Evolutionary conservation across 1,284 basidiomycete species (phyloP), one percentile per base, ranked within the genome.

Genomic region (Ustilago tritici): DNA sequence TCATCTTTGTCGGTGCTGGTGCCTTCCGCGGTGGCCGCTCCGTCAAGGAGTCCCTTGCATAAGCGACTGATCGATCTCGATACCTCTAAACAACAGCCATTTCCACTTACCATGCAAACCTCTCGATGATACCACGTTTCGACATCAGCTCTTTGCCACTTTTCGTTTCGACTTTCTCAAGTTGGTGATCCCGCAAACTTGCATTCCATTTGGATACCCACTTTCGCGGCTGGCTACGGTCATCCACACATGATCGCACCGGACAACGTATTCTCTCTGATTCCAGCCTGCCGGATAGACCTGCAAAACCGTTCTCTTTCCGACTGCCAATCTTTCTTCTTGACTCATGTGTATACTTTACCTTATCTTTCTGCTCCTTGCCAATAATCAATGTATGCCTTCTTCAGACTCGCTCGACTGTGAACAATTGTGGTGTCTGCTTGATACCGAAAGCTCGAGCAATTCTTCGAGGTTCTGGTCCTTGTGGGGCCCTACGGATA

Each of bases 21-120:
- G 81, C 84, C 32, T 85, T 85, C 83, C 79, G 80, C 12, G 83
- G 84, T 49, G 84, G 84, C 59, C 78, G 81, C n/a, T 80, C 79
- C 41, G 62, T 84, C 66, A 84, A 85, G 75, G 83, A 85, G 68
- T 69, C 79, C 58, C 71, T 85, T 64, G 75, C 78, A 57, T 76
- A 70, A 68, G 12, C 47, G 58, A 55, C 38, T 23, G 3, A 34
- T 1, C 15, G 17, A 52, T 17, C 38, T 19, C 31, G 17, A 35
- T 41, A 19, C 34, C 8, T 28, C 35, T 2, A 38, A 38, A n/a
- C 35, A 28, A 28, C 11, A n/a, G 43, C 35, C 43, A 34, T 11
- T 17, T 55, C 54, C 35, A 11, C 6, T 34, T 28, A 40, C 10
- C 60, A 55, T 38, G 54, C 52, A 57, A 49, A 31, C 47, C 52